A percentile compares a stretch with the other conserved stretches of the same genome.
Evolutionary conservation across 2,329 filamentous ascomycete genomes (phyloP).

Genomic region (Aspergillus oerlinghausenensis): DNA sequence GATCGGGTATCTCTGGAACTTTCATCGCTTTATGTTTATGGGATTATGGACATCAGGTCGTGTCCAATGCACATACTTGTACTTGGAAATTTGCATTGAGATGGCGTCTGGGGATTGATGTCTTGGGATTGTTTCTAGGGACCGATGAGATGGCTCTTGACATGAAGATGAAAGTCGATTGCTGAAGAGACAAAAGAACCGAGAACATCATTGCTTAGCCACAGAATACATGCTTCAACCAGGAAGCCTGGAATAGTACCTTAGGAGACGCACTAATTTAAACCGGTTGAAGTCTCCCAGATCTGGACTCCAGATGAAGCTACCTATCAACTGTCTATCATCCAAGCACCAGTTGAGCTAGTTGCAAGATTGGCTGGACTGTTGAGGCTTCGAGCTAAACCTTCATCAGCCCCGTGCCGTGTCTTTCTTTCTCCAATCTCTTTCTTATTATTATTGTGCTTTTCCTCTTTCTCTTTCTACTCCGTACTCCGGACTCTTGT

Average conservation of each 20-base stretch:
- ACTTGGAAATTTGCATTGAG: neutral
- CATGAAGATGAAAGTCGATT: neutral
- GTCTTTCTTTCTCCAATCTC: constrained; percentile 3
- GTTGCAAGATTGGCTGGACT: no score
- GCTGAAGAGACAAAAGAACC: neutral
- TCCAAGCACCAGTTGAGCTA: neutral
- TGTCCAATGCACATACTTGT: neutral
- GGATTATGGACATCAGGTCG: neutral
- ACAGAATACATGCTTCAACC: neutral
- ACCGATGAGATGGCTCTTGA: neutral
- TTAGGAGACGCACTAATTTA: neutral
- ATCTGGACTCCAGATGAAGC: no score
- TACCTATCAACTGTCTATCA: neutral
- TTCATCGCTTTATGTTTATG: neutral
- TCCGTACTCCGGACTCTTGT: neutral
- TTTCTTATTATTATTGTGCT: neutral
- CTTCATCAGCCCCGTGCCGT: constrained; percentile 1
- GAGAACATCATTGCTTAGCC: neutral
- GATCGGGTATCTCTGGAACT: neutral
- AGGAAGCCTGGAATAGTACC: neutral
- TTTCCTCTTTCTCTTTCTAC: constrained; percentile 2
- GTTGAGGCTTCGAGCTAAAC: neutral
- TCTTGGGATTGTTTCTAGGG: neutral
- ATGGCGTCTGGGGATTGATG: neutral
- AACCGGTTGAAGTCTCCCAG: neutral